These are phyloP conservation scores for Podila epicladia DNA, from an alignment of 192 early-diverging fungal genomes.

Conservation along the genomic window DNA sequence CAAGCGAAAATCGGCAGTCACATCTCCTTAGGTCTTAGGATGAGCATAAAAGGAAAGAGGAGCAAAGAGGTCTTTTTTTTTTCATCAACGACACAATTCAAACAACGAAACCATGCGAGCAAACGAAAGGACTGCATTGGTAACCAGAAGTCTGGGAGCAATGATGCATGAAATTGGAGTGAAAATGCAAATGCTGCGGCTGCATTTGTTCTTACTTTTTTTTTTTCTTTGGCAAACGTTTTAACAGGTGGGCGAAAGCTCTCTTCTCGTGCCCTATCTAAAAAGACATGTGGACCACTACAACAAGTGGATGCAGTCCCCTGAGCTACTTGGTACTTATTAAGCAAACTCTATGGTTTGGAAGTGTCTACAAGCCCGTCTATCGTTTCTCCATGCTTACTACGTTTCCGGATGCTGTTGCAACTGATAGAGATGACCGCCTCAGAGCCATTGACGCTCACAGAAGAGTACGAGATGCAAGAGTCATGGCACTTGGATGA, in stretches of 20 bases:
- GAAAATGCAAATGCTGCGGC: too few relatives aligned
- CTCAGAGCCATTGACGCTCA: slow-evolving; percentile 90
- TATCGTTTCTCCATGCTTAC: background rate
- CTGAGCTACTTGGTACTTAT: slow-evolving; percentile 77
- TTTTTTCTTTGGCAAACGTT: background rate
- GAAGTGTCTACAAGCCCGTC: background rate
- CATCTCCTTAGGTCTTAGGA: too few relatives aligned
- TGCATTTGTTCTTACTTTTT: background rate
- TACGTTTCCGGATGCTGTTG: background rate
- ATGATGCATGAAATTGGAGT: too few relatives aligned
- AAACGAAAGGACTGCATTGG: slow-evolving; percentile 33
- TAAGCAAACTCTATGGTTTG: background rate
- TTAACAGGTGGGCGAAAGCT: slow-evolving; percentile 65
- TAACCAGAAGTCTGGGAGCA: background rate
- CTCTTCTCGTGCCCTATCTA: slow-evolving; percentile 87
- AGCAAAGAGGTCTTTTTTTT: background rate
- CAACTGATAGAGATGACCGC: slow-evolving; percentile 84
- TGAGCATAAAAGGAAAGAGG: background rate
- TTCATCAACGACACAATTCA: slow-evolving; percentile 1
- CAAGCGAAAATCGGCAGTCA: too few relatives aligned
- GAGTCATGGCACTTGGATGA: slow-evolving; percentile 86
- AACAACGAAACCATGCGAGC: slow-evolving; percentile 16
- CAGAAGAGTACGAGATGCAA: slow-evolving; percentile 98
- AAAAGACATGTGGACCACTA: slow-evolving; percentile 87
- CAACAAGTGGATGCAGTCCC: slow-evolving; percentile 96